Evolutionary conservation across 148 eudicot species (phyloP).

Genomic region (Vaccinium vitisidaea): DNA sequence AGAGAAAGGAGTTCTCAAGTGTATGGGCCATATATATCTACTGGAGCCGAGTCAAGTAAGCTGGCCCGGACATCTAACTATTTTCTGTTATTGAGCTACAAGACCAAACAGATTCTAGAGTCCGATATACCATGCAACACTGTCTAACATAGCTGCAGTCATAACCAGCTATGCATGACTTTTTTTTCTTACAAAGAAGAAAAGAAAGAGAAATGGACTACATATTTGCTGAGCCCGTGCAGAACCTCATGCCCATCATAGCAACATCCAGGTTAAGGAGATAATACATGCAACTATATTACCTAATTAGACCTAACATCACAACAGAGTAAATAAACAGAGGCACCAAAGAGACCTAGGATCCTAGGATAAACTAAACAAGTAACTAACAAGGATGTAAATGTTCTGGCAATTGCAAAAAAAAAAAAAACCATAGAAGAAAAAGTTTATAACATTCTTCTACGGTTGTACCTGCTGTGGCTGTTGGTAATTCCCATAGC

Average conservation of each 20-base stretch:
- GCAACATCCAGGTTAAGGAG: background rate
- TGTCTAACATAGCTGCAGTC: background rate
- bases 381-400: background rate
- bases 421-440: background rate
- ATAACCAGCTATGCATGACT: background rate
- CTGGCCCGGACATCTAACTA: background rate
- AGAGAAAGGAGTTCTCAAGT: no score
- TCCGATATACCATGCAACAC: background rate
- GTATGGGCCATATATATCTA: no score
- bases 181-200: background rate
- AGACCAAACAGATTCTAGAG: background rate
- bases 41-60: no score
- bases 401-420: background rate
- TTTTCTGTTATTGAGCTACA: background rate
- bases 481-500: constrained; percentile 86
- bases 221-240: background rate
- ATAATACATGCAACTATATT: background rate
- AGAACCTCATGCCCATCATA: background rate
- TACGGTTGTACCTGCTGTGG: constrained; percentile 65
- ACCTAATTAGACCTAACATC: background rate
- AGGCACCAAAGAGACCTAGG: background rate
- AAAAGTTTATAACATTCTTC: constrained; percentile 7
- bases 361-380: background rate
- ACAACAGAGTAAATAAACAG: background rate
- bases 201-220: background rate